Conservation (phyloP, 1,139 yeast genomes). For the Yamadazyma aaseri region DNA sequence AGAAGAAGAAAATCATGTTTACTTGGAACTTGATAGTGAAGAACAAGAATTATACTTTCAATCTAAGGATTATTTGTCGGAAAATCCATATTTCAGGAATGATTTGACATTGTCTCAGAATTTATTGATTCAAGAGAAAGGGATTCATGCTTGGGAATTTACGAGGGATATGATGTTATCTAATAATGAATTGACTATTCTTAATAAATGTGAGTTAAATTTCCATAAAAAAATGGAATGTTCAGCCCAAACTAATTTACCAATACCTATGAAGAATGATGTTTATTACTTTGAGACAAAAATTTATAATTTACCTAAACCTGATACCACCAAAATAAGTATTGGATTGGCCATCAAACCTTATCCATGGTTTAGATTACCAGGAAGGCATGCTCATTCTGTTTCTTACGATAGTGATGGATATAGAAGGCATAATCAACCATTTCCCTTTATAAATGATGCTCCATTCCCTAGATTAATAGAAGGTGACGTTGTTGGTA, state of each 20-base stretch:
- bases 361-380: slow-evolving; percentile 59
- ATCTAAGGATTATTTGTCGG: slow-evolving; percentile 56
- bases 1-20: slow-evolving; percentile 60
- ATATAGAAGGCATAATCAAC: slow-evolving; percentile 49
- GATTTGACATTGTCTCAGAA: slow-evolving; percentile 48
- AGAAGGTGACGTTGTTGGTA: slow-evolving; percentile 66
- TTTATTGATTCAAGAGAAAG: slow-evolving; percentile 82
- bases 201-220: slow-evolving; percentile 73
- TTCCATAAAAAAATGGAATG: slow-evolving; percentile 72
- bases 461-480: slow-evolving; percentile 47
- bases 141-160: slow-evolving; percentile 92
- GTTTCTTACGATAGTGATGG: slow-evolving; percentile 54
- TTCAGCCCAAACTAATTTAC: slow-evolving; percentile 80
- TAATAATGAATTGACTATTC: slow-evolving; percentile 59
- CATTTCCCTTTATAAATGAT: slow-evolving; percentile 37
- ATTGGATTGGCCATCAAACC: slow-evolving; percentile 52
- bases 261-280: slow-evolving; percentile 81
- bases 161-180: slow-evolving; percentile 65
- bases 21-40: slow-evolving; percentile 62
- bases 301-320: slow-evolving; percentile 53
- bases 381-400: slow-evolving; percentile 54
- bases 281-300: slow-evolving; percentile 91
- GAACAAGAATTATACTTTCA: slow-evolving; percentile 81
- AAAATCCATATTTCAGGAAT: slow-evolving; percentile 54
- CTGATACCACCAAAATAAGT: slow-evolving; percentile 43